Base-by-base conservation (phyloP, 1,284 basidiomycete genomes). In the Sanghuangporus sanghuang region DNA sequence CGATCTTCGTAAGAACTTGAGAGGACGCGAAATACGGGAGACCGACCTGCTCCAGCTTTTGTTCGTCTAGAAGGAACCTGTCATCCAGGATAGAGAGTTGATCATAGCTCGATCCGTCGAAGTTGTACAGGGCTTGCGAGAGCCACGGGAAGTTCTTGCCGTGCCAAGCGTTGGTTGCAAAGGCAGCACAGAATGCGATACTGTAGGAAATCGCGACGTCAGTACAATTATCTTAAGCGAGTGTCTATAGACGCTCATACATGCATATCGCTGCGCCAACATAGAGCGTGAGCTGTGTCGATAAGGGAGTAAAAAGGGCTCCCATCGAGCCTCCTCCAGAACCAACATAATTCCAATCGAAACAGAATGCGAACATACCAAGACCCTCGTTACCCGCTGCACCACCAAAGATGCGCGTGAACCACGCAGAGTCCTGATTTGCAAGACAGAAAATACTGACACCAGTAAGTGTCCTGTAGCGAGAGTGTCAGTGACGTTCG, bases 391-490 rank as follows among this genome's bases (percentile, higher is more conserved):
- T 80, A 52, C 74, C 76, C 6, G 73, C 72, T 6, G 77, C 77
- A 12, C 80, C 81, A 59, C 81, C 81, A 66, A 87, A 87, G 61
- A 88, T 78, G 58, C 84, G 81, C 7, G 83, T 82, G 68, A 86
- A 76, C 76, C 83, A 83, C 16, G 81, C 70, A 67, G 78, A 81
- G 56, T 84, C 72, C 67, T 76, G 74, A 67, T 83, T 76, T 2
- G 82, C 80, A 49, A 85, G 72, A 71, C 84, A 85, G 76, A 86
- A 82, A 66, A 86, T 79, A 36, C 81, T 85, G 68, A 82, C 76
- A 63, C 84, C 83, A 49, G 81, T 82, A 54, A 85, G 75, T 1
- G 81, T 80, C 18, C 35, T 74, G 72, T 27, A 71, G 76, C 60
- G 71, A 71, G 32, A 69, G 67, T 69, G 67, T 54, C 39, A 68